phyloP scores from a whole-genome alignment of 805 yeast genomes.

The Wickerhamomyces bisporus region DNA sequence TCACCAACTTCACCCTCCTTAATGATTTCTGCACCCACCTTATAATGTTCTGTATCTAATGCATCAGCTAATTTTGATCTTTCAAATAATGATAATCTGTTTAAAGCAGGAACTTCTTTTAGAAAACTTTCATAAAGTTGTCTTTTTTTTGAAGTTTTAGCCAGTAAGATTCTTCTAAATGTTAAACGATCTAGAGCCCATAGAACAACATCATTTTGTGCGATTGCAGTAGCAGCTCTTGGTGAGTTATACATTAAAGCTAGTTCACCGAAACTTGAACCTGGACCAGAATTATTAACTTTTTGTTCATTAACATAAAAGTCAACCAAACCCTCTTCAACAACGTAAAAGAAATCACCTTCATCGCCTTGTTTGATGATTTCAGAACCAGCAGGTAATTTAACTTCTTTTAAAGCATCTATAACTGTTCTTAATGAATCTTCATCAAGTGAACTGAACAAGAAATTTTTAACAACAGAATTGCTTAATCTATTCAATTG shows the following conservation, averaged over 20 bases:
- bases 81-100: slow-evolving; percentile 69
- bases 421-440: slow-evolving; percentile 74
- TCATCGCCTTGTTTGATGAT: slow-evolving; percentile 90
- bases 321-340: slow-evolving; percentile 81
- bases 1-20: slow-evolving; percentile 84
- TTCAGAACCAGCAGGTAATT: slow-evolving; percentile 50
- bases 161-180: slow-evolving; percentile 85
- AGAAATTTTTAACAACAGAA: slow-evolving; percentile 73
- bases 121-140: slow-evolving; percentile 84
- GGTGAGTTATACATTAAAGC: slow-evolving; percentile 98
- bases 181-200: slow-evolving; percentile 95
- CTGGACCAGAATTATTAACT: slow-evolving; percentile 75
- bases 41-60: slow-evolving; percentile 67
- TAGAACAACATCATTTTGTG: slow-evolving; percentile 63
- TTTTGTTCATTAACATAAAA: slow-evolving; percentile 60
- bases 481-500: slow-evolving; percentile 66
- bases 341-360: slow-evolving; percentile 86
- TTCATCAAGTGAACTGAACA: slow-evolving; percentile 78
- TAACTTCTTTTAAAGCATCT: slow-evolving; percentile 75
- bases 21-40: slow-evolving; percentile 69
- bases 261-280: slow-evolving; percentile 92
- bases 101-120: slow-evolving; percentile 78
- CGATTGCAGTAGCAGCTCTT: slow-evolving; percentile 90
- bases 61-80: slow-evolving; percentile 94
- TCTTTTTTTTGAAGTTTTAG: slow-evolving; percentile 87